Evolutionary conservation across 495 filamentous ascomycete genomes (phyloP).

Genomic region (Penicillium ochrochloron): DNA sequence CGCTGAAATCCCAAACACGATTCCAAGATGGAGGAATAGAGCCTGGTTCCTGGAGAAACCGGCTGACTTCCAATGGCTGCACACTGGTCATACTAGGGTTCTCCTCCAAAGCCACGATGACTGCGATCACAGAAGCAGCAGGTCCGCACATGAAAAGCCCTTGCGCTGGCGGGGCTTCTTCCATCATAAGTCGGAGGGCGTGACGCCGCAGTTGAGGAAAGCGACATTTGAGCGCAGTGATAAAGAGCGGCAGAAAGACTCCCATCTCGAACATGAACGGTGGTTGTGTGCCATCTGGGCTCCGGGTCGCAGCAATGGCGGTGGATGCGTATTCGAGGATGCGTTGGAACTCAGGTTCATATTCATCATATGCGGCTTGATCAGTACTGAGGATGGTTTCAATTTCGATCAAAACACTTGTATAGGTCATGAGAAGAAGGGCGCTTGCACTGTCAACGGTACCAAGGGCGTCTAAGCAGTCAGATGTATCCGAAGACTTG

Average conservation of each 20-base stretch:
- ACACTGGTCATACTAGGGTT: constrained; percentile 8
- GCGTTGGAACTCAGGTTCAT: constrained; percentile 24
- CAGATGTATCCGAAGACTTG: neutral
- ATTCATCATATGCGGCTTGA: constrained; percentile 26
- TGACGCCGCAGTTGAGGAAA: constrained; percentile 47
- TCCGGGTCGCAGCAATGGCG: constrained; percentile 26
- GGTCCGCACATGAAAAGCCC: constrained; percentile 31
- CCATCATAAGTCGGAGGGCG: constrained; percentile 43
- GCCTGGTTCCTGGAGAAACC: constrained; percentile 9
- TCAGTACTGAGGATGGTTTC: constrained; percentile 22
- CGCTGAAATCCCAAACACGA: constrained; percentile 23
- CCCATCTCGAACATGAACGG: constrained; percentile 57
- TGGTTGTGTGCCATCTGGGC: constrained; percentile 23
- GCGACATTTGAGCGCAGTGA: constrained; percentile 54
- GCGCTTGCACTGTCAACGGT: constrained; percentile 9
- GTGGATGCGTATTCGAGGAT: constrained; percentile 27
- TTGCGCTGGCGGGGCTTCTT: constrained; percentile 31
- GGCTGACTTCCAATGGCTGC: neutral
- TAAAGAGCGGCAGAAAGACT: constrained; percentile 53
- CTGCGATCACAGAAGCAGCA: constrained; percentile 22
- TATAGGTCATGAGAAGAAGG: constrained; percentile 27
- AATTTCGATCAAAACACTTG: constrained; percentile 25
- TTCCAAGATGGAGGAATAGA: constrained; percentile 13
- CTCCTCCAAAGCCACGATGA: constrained; percentile 24
- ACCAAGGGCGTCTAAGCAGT: no score